A percentile compares a stretch with the other conserved stretches of the same genome.
These are phyloP conservation scores for Aspergillus ellipticus DNA, from an alignment of 495 filamentous ascomycete genomes.

Conservation along the genomic window DNA sequence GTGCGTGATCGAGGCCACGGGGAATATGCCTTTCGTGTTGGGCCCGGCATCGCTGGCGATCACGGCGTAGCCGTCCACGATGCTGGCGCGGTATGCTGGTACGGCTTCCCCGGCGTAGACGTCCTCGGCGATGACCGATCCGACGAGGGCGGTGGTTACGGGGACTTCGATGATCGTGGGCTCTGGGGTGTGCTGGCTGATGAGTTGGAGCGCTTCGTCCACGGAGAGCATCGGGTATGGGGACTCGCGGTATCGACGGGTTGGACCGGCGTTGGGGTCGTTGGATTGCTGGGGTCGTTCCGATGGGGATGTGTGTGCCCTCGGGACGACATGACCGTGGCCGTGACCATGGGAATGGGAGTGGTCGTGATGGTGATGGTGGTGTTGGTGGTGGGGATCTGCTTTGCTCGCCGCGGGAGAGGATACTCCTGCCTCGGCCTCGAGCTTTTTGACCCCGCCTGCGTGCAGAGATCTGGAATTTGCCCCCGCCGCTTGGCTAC, in stretches of 20 bases:
- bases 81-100: constrained; percentile 90
- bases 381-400: constrained; percentile 43
- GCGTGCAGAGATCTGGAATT: constrained; percentile 77
- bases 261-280: constrained; percentile 75
- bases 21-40: constrained; percentile 72
- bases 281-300: constrained; percentile 63
- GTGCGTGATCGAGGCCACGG: constrained; percentile 83
- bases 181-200: constrained; percentile 63
- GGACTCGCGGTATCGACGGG: constrained; percentile 71
- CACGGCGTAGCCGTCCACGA: constrained; percentile 95
- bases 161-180: constrained; percentile 51
- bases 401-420: constrained; percentile 18
- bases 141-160: constrained; percentile 62
- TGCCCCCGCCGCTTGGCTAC: constrained; percentile 77
- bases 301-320: constrained; percentile 64
- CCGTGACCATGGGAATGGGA: constrained; percentile 54
- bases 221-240: constrained; percentile 93
- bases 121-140: constrained; percentile 76
- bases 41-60: constrained; percentile 48
- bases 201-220: constrained; percentile 68
- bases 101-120: constrained; percentile 76
- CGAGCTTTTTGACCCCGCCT: constrained; percentile 78
- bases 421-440: constrained; percentile 71
- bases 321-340: constrained; percentile 64
- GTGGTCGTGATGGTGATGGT: constrained; percentile 45